Percentiles rank a stretch among this genome's conserved stretches.
Evolutionary conservation across 2,329 filamentous ascomycete genomes (phyloP).

Genomic region (Ophiostoma ips): DNA sequence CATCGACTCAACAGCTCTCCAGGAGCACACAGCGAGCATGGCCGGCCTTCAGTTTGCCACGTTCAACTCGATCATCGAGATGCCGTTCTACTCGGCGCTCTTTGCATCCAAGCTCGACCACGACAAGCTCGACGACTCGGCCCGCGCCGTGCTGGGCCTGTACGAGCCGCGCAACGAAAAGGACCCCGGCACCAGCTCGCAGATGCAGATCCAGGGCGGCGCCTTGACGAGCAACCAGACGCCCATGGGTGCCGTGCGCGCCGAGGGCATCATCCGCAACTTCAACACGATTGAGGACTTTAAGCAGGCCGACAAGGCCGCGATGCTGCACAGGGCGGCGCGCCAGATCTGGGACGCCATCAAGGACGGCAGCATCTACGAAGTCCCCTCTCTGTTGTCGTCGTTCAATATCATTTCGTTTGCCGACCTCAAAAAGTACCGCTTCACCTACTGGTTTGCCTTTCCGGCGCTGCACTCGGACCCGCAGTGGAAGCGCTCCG

Average conservation of each 20-base stretch:
- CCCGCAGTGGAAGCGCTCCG: constrained; percentile 59
- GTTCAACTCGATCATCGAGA: constrained; percentile 86
- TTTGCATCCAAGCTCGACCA: constrained; percentile 89
- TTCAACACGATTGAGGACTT: constrained; percentile 94
- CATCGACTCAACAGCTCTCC: too few species aligned
- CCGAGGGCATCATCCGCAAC: constrained; percentile 89
- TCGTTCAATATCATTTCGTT: constrained; percentile 85
- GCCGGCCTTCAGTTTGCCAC: constrained; percentile 58
- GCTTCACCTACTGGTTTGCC: constrained; percentile 95
- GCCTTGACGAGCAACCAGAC: constrained; percentile 32
- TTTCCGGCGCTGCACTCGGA: constrained; percentile 89
- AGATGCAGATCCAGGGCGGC: constrained; percentile 80
- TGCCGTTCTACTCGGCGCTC: constrained; percentile 89
- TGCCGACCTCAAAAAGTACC: constrained; percentile 94
- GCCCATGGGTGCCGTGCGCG: constrained; percentile 53
- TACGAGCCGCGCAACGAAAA: constrained; percentile 72
- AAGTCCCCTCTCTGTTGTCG: constrained; percentile 77
- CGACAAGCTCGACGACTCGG: constrained; percentile 91
- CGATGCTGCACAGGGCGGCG: constrained; percentile 65
- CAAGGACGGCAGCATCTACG: constrained; percentile 90
- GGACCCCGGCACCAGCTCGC: constrained; percentile 61
- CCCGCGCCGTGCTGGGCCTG: constrained; percentile 69
- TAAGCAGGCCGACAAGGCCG: constrained; percentile 64
- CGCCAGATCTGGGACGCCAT: constrained; percentile 90
- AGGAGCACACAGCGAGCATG: constrained; percentile 28